Conservation (phyloP, 495 filamentous ascomycete species). For the Parmelia sp. region DNA sequence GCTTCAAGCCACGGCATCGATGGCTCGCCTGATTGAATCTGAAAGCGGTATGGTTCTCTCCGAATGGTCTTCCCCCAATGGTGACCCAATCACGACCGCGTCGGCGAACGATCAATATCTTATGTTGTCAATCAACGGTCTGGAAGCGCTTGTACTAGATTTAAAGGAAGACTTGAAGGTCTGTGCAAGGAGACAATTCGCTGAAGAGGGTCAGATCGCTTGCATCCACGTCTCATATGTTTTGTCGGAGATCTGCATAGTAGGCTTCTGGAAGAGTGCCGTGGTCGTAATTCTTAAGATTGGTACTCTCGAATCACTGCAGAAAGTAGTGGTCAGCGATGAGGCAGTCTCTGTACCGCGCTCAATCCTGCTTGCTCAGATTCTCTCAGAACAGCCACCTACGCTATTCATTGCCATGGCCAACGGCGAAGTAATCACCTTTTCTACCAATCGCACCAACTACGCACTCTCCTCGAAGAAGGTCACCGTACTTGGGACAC, state of each 20-base stretch:
- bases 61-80: slow-evolving; percentile 57
- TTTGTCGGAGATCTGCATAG: slow-evolving; percentile 52
- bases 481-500: slow-evolving; percentile 77
- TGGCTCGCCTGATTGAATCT: slow-evolving; percentile 56
- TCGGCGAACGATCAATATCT: slow-evolving; percentile 63
- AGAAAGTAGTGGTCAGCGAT: slow-evolving; percentile 52
- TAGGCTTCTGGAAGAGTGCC: slow-evolving; percentile 79
- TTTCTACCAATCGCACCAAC: slow-evolving; percentile 55
- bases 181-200: slow-evolving; percentile 51
- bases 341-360: slow-evolving; percentile 68
- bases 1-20: slow-evolving; percentile 69
- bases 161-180: slow-evolving; percentile 52
- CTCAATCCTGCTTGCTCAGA: slow-evolving; percentile 68
- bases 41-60: slow-evolving; percentile 62
- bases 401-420: slow-evolving; percentile 91
- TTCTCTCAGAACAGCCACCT: slow-evolving; percentile 56
- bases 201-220: slow-evolving; percentile 66
- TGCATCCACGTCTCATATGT: slow-evolving; percentile 62
- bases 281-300: slow-evolving; percentile 64
- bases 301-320: slow-evolving; percentile 53
- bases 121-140: slow-evolving; percentile 68
- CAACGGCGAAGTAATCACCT: slow-evolving; percentile 86
- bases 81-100: slow-evolving; percentile 64
- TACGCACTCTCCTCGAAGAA: slow-evolving; percentile 63
- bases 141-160: slow-evolving; percentile 58